These are phyloP conservation scores for Venturia oleaginea DNA, from an alignment of 2,329 filamentous ascomycete genomes.

Conservation along the genomic window DNA sequence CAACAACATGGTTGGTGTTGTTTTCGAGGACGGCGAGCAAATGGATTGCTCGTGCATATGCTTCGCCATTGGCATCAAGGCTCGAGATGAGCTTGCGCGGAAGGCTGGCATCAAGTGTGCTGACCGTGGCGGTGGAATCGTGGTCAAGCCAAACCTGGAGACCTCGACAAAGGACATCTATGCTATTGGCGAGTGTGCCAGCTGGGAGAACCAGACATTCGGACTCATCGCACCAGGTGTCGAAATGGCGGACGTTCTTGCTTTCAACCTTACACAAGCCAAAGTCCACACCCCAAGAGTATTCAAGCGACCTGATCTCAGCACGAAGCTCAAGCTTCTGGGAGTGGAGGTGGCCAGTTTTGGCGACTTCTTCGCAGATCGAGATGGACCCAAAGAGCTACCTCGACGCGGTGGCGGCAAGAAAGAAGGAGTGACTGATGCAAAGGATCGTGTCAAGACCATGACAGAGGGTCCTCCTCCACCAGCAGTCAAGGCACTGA, in stretches of 20 bases:
- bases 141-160: conserved; percentile 56
- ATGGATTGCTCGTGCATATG: conserved; percentile 75
- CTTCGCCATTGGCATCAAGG: conserved; percentile 80
- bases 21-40: conserved; percentile 71
- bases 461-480: conserved; percentile 47
- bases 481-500: conserved; percentile 67
- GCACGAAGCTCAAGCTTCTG: conserved; percentile 82
- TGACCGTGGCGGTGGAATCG: conserved; percentile 64
- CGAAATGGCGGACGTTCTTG: conserved; percentile 85
- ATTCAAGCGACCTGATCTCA: conserved; percentile 78
- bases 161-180: conserved; percentile 69
- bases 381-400: conserved; percentile 69
- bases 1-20: conserved; percentile 62
- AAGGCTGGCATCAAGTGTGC: conserved; percentile 63
- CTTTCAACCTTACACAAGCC: conserved; percentile 83
- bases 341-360: conserved; percentile 90
- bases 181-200: conserved; percentile 84
- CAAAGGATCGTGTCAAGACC: conserved; percentile 39
- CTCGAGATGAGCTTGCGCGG: conserved; percentile 67
- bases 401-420: conserved; percentile 46
- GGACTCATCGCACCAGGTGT: conserved; percentile 83
- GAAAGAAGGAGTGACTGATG: conserved; percentile 32
- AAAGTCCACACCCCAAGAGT: conserved; percentile 57
- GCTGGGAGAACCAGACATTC: conserved; percentile 79
- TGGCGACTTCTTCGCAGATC: conserved; percentile 86